These are phyloP conservation scores for Cylindrotheca fusiformis DNA, from an alignment of 108 stramenopile genomes.

Conservation along the genomic window DNA sequence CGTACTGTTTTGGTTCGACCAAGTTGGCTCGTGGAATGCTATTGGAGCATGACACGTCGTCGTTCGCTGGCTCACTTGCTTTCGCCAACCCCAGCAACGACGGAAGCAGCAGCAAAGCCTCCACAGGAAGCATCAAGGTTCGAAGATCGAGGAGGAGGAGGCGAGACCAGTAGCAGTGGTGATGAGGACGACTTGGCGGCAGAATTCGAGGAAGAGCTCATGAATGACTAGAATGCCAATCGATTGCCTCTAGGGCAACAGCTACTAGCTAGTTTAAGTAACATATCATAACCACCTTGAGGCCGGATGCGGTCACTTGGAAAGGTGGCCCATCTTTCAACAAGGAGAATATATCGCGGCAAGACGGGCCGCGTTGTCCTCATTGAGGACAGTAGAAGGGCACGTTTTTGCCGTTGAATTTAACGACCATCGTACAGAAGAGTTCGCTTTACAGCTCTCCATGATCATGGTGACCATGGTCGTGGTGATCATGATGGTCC, in stretches of 20 bases:
- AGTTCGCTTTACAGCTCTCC: neutral
- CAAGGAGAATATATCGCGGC: too few species aligned
- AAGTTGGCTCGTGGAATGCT: conserved; percentile 84
- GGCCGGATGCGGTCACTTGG: too few species aligned
- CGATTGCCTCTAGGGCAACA: too few species aligned
- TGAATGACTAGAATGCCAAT: conserved; percentile 10
- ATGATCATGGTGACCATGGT: conserved; percentile 27
- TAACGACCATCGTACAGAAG: neutral
- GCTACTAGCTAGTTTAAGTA: too few species aligned
- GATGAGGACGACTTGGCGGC: conserved; percentile 60
- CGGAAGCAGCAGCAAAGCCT: neutral
- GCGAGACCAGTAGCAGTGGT: conserved; percentile 27
- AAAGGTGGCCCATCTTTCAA: too few species aligned
- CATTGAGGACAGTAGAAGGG: neutral
- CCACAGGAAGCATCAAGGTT: neutral
- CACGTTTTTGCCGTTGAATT: neutral
- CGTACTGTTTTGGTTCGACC: conserved; percentile 66
- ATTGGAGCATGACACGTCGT: conserved; percentile 64
- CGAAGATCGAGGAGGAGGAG: neutral
- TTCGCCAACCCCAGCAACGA: neutral
- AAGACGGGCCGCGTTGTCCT: too few species aligned
- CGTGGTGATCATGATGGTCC: conserved; percentile 18
- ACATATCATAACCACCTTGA: too few species aligned
- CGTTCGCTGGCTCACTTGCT: conserved; percentile 35
- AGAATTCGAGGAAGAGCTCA: conserved; percentile 55